Evolutionary conservation across 177 flowering plant genomes (phyloP).

Genomic region (Telopea speciosissima): DNA sequence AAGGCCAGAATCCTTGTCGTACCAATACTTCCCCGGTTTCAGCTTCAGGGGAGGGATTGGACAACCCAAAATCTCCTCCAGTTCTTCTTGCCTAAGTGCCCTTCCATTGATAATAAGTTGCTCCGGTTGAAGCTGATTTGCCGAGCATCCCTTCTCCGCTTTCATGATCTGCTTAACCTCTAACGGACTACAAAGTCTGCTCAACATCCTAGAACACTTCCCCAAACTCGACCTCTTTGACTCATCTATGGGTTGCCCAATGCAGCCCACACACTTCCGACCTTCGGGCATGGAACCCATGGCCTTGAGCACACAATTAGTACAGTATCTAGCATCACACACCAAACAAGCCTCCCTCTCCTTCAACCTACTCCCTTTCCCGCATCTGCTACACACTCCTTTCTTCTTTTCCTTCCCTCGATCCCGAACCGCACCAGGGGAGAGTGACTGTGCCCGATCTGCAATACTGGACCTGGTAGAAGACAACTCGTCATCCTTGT

Average conservation of each 20-base stretch:
- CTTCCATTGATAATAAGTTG: conserved; percentile 1
- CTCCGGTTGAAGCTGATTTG: conserved; percentile 2
- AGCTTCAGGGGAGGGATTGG: not conserved
- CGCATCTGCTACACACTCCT: not conserved
- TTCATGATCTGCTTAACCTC: conserved; percentile 3
- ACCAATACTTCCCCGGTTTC: conserved; percentile 2
- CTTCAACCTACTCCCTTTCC: conserved; percentile 1
- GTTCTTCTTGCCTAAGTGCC: not conserved
- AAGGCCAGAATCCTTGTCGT: conserved; percentile 22
- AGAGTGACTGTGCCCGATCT: not conserved
- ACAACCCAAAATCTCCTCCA: conserved; percentile 2
- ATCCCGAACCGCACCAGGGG: not conserved
- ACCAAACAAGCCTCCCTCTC: not conserved
- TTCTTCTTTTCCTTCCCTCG: not conserved
- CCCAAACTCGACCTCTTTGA: conserved; percentile 1
- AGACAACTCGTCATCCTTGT: not conserved
- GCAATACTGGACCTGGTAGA: not conserved
- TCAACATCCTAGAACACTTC: not conserved
- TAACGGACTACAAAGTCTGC: not conserved
- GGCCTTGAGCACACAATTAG: not conserved
- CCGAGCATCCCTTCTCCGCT: not conserved
- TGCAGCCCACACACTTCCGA: conserved; percentile 4
- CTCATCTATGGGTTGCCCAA: not conserved
- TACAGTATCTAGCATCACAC: not conserved
- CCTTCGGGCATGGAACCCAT: conserved; percentile 6